Evolutionary conservation across 2,329 filamentous ascomycete species (phyloP), one percentile per base, ranked within the genome.

Genomic region (Neonectria hederae): DNA sequence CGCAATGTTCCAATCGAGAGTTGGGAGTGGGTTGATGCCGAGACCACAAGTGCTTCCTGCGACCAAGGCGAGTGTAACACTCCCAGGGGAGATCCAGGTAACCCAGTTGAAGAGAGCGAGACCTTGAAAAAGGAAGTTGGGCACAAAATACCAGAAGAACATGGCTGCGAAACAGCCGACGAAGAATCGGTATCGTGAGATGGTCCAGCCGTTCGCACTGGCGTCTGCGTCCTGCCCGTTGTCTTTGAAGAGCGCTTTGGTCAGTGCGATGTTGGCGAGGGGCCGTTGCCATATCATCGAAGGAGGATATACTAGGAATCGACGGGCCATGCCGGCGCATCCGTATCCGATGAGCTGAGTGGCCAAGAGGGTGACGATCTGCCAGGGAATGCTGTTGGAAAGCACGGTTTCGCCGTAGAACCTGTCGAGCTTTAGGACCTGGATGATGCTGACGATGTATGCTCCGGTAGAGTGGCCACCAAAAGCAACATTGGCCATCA

Each of bases 261-360:
- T 83, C 1, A 86, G 75, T 0, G 82, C 81, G 38, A 84, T 82
- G 5, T 79, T 84, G 1, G 80, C 79, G 6, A 87, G 71, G 0
- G 81, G 79, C 2, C 79, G 77, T 0, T 84, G 85, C 86, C 86
- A 87, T 3, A 87, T 79, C 67, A 82, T 83, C 21, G 79, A 78
- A 0, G 82, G 72, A 0, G 83, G 83, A 21, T 83, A 84, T 4
- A 86, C 83, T 6, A 86, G 75, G 62, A 84, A 85, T 0, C 80
- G 75, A 10, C 83, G 80, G 5, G 74, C 75, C 3, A 84, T 58
- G 1, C 85, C 84, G 1, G 84, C 84, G 48, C 85, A 77, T 5
- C 84, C 84, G 54, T 85, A 86, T 3, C 84, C 84, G 19, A 86
- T 80, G 42, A 85, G 80, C 63, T 86, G 83, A 0, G 83, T 85